These are phyloP conservation scores for Leccinellum luteum DNA, from an alignment of 768 basidiomycete genomes.

Conservation along the genomic window DNA sequence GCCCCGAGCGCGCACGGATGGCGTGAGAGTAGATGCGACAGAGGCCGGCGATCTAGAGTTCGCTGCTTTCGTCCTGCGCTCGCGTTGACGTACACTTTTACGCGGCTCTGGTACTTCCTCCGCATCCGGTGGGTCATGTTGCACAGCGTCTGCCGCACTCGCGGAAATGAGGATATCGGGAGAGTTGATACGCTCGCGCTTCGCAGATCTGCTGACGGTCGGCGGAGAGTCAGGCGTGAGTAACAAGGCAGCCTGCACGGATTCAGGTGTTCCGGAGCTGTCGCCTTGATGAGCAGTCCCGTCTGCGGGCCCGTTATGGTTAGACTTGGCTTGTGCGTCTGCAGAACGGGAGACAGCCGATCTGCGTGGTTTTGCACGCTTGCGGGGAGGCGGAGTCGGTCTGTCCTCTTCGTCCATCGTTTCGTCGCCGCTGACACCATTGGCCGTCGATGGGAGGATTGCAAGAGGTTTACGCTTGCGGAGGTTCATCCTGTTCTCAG, in stretches of 20 bases:
- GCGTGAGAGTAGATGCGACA: conserved; percentile 30
- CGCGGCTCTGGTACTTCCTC: conserved; percentile 25
- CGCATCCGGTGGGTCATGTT: conserved; percentile 11
- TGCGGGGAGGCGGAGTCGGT: conserved; percentile 29
- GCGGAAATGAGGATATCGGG: conserved; percentile 9
- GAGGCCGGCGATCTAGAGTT: conserved; percentile 25
- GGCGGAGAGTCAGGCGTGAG: conserved; percentile 16
- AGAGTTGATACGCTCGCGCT: conserved; percentile 22
- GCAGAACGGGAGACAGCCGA: conserved; percentile 10
- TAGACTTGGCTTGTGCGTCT: conserved; percentile 5
- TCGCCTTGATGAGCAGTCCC: conserved; percentile 8
- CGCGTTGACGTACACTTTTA: conserved; percentile 31
- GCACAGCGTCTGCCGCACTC: conserved; percentile 10
- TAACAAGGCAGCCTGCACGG: conserved; percentile 9
- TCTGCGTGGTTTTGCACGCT: conserved; percentile 30
- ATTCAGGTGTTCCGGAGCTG: neutral
- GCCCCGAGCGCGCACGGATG: conserved; percentile 19
- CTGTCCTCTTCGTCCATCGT: conserved; percentile 30
- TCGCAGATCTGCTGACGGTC: conserved; percentile 15
- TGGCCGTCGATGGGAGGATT: conserved; percentile 9
- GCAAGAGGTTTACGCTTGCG: conserved; percentile 31
- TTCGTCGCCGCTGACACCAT: conserved; percentile 38
- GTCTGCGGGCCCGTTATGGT: conserved; percentile 2
- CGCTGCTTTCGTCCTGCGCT: conserved; percentile 24
- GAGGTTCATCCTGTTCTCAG: conserved; percentile 33